Percentiles rank a stretch among this genome's conserved stretches.
Evolutionary conservation across 73 alveolate species (phyloP).

Genomic region (Blepharisma stoltei): DNA sequence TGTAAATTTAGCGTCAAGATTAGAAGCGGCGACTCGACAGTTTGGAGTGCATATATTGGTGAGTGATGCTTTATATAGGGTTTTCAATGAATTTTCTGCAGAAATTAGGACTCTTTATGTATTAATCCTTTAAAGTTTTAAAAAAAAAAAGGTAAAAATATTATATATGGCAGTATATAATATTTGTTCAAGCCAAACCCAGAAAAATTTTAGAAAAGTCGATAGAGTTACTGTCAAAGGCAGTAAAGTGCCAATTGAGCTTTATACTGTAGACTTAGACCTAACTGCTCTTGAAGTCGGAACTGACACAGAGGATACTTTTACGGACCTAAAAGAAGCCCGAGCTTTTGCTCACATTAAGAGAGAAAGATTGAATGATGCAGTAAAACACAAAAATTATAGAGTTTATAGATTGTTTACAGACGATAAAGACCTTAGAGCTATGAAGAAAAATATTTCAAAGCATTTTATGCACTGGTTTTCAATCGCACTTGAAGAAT

Average conservation of each 20-base stretch:
- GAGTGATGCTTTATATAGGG: conserved; percentile 57
- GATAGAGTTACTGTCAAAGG: conserved; percentile 81
- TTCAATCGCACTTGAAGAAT: conserved; percentile 69
- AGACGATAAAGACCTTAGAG: conserved; percentile 69
- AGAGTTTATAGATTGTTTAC: conserved; percentile 33
- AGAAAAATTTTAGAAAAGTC: conserved; percentile 46
- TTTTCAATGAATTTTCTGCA: no score
- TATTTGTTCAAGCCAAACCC: conserved; percentile 37
- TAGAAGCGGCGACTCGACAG: conserved; percentile 83
- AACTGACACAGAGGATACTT: background rate
- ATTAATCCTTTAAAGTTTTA: no score
- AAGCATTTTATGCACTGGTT: conserved; percentile 62
- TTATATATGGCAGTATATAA: no score
- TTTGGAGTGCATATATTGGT: conserved; percentile 63
- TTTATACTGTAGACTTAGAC: conserved; percentile 64
- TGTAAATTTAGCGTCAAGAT: conserved; percentile 76
- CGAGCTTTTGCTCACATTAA: background rate
- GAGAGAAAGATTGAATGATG: background rate
- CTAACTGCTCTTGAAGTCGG: background rate
- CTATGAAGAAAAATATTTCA: conserved; percentile 65
- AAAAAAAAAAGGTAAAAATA: no score
- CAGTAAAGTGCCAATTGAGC: conserved; percentile 54
- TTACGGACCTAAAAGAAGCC: background rate
- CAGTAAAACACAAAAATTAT: background rate
- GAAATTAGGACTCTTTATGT: no score